Evolutionary conservation across 2,329 filamentous ascomycete genomes (phyloP).

Genomic region (Cordyceps militaris): DNA sequence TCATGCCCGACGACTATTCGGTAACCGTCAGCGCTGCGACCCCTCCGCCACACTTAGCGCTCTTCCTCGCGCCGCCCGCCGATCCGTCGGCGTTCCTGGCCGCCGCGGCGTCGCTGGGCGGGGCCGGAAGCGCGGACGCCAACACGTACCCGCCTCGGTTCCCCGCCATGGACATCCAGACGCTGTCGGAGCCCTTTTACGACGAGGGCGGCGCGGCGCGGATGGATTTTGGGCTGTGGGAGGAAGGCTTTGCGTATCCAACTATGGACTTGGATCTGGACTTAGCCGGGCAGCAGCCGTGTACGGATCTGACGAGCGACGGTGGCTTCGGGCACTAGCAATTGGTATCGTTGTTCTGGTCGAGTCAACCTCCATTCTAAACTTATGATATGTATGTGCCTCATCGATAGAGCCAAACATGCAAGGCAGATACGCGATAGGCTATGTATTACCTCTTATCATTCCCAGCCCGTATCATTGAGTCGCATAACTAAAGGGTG

Average conservation of each 20-base stretch:
- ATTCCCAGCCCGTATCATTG: not conserved
- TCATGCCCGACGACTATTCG: conserved; percentile 16
- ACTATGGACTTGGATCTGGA: conserved; percentile 27
- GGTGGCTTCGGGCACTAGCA: not conserved
- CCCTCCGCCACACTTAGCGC: no score
- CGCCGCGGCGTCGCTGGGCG: not conserved
- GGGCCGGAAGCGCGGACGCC: not conserved
- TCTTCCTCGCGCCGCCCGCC: not conserved
- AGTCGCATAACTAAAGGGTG: not conserved
- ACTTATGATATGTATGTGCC: no score
- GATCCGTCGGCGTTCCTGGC: not conserved
- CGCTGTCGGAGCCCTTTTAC: conserved; percentile 24
- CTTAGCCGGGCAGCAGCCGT: conserved; percentile 22
- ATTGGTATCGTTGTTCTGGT: no score
- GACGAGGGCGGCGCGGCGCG: conserved; percentile 21
- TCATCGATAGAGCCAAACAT: no score
- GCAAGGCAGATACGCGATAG: no score
- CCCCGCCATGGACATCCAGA: conserved; percentile 23
- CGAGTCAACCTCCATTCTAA: no score
- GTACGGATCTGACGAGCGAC: not conserved
- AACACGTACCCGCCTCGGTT: conserved; percentile 17
- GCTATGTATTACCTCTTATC: no score
- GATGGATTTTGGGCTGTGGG: conserved; percentile 31
- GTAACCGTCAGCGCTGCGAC: not conserved
- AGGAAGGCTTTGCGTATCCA: conserved; percentile 31